Base-by-base conservation (phyloP, 305 asterid species). In the Stenogyne calaminthoides region DNA sequence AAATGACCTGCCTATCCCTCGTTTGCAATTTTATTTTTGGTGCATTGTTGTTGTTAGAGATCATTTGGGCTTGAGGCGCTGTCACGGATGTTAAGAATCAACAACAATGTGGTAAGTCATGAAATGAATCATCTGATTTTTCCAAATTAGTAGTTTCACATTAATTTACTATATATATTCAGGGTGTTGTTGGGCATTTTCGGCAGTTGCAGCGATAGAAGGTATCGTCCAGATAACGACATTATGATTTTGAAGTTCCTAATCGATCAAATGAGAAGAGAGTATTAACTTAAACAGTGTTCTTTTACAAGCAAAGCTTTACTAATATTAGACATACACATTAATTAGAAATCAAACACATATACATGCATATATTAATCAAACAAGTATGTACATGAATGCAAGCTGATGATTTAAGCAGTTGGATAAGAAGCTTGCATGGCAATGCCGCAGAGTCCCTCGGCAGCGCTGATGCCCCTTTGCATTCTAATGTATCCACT, bases 151-250 rank as follows among this genome's bases (percentile, higher is more conserved):
- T 25, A 2, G 3, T 25, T 25, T 25, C 29, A 25, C 2, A 25
- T 25, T 25, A 25, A 25, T 25, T 25, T 25, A 2, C 29, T 12
- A 60, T 29, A 9, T 4, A 39, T 7, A 64, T 64, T 12, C 81
- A 89, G 89, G 92, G 75, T 77, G 89, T 56, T 89, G 90, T 12
- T 89, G 96, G 91, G 96, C 91, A 7, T 89, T 89, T 76, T 78
- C 91, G 1, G 86, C 93, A 0, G 75, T 87, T 7, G 87, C 87
- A 60, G 84, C 89, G 16, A 80, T 73, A 0, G 86, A 85, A 75
- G 85, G 89, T 57, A 69, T 82, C 52, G 63, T 73, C 52, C 80
- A 80, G 42, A 25, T 84, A 36, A 78, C 27, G 9, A 76, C 77
- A 2, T 3, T 15, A 15, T n/a, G 54, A 46, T 11, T 46, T 11